These are phyloP conservation scores for Acanthochlamys bracteata DNA, from an alignment of 106 monocot species.

Conservation along the genomic window DNA sequence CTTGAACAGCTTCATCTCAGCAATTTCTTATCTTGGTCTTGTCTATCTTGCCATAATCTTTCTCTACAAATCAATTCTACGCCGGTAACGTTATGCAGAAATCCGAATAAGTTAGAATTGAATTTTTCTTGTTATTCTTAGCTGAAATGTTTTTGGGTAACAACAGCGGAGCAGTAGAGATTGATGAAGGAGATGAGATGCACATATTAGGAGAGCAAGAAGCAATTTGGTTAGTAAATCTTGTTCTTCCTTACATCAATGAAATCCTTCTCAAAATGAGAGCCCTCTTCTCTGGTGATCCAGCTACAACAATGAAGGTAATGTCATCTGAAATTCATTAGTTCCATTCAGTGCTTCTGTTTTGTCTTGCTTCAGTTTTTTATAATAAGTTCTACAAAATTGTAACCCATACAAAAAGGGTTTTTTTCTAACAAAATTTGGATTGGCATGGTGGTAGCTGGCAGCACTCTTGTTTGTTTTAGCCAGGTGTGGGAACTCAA, in stretches of 20 bases:
- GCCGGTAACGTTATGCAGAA: constrained; percentile 30
- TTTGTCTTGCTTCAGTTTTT: too few species aligned
- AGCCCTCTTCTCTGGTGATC: constrained; percentile 84
- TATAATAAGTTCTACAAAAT: too few species aligned
- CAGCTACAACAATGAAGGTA: constrained; percentile 91
- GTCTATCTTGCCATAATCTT: constrained; percentile 69
- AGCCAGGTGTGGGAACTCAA: constrained; percentile 71
- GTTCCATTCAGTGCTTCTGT: too few species aligned
- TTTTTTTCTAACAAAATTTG: neutral
- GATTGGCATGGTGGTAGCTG: constrained; percentile 34
- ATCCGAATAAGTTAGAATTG: neutral
- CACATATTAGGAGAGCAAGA: constrained; percentile 78
- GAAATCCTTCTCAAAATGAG: constrained; percentile 60
- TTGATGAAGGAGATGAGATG: constrained; percentile 17
- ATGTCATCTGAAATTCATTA: neutral
- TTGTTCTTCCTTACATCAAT: constrained; percentile 76
- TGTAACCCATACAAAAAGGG: neutral
- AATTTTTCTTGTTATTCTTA: neutral
- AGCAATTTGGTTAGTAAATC: constrained; percentile 50
- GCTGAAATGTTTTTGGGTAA: too few species aligned
- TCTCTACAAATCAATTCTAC: constrained; percentile 60
- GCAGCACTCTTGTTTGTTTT: constrained; percentile 72
- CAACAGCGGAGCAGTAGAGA: constrained; percentile 40
- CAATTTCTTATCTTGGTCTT: constrained; percentile 67
- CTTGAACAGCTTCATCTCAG: constrained; percentile 67